Conservation (phyloP, 2,329 filamentous ascomycete species). For the Trichoderma sp. region DNA sequence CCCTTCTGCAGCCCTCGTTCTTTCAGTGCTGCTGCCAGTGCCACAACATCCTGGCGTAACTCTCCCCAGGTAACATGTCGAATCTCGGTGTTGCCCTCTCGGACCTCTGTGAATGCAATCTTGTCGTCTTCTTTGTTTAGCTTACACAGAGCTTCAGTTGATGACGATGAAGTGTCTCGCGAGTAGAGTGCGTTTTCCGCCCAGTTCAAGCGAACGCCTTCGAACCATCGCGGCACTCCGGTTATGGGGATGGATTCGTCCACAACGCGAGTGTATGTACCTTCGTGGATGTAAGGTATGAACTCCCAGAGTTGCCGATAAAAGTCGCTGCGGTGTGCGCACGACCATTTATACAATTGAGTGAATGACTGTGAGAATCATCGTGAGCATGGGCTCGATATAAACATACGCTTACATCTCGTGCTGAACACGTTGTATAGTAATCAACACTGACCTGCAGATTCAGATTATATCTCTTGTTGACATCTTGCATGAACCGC, state of each 20-base stretch:
- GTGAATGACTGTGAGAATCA: slow-evolving; percentile 44
- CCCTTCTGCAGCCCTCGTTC: slow-evolving; percentile 65
- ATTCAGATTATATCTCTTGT: slow-evolving; percentile 53
- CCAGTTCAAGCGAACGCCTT: slow-evolving; percentile 71
- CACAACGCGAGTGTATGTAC: slow-evolving; percentile 58
- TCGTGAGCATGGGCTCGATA: not conserved
- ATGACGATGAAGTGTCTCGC: slow-evolving; percentile 39
- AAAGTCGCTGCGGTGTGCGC: slow-evolving; percentile 60
- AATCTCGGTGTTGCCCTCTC: slow-evolving; percentile 61
- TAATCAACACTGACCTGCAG: slow-evolving; percentile 50
- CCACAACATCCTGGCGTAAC: slow-evolving; percentile 57
- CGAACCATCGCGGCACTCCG: slow-evolving; percentile 72
- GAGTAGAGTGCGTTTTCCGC: slow-evolving; percentile 75
- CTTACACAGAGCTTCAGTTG: slow-evolving; percentile 48
- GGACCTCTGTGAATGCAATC: slow-evolving; percentile 69
- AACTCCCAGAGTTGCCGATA: slow-evolving; percentile 63
- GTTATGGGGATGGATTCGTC: slow-evolving; percentile 71
- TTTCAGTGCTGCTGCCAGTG: slow-evolving; percentile 64
- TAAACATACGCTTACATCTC: not conserved
- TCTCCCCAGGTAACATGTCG: slow-evolving; percentile 65
- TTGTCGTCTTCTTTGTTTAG: slow-evolving; percentile 67
- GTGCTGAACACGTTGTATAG: not conserved
- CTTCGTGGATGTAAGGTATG: slow-evolving; percentile 61
- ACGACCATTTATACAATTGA: slow-evolving; percentile 69
- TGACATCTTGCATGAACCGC: slow-evolving; percentile 64